A percentile compares a stretch with the other conserved stretches of the same genome.
phyloP scores from a whole-genome alignment of 2,329 filamentous ascomycete genomes.

The Botrytis galanthina region DNA sequence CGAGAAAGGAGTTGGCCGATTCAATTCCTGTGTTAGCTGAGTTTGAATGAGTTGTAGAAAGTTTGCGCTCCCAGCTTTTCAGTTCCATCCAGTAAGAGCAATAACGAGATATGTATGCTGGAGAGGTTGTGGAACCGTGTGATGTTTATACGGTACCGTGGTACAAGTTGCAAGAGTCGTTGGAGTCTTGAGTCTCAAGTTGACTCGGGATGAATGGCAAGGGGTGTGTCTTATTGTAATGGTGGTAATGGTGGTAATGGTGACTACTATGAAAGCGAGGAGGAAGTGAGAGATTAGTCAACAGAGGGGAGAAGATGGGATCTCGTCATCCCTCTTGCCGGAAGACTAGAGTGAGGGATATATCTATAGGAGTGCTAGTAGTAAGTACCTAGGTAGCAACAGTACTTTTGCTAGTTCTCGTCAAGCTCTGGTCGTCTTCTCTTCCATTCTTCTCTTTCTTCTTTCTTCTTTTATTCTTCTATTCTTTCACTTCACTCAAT shows the following conservation, averaged over 20 bases:
- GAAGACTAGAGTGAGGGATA: not conserved
- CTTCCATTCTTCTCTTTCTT: not conserved
- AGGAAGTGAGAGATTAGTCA: not conserved
- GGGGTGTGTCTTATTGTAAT: too few species aligned
- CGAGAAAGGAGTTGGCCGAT: not conserved
- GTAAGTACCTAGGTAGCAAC: not conserved
- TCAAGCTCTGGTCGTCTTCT: not conserved
- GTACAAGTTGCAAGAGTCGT: not conserved
- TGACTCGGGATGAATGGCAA: constrained; percentile 6
- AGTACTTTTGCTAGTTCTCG: not conserved
- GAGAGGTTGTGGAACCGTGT: not conserved
- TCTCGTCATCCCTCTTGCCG: not conserved
- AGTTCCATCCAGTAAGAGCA: not conserved
- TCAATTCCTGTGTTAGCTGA: not conserved
- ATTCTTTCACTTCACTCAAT: not conserved
- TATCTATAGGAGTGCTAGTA: not conserved
- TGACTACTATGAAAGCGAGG: constrained; percentile 5
- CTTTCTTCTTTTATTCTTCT: not conserved
- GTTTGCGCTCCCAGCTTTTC: not conserved
- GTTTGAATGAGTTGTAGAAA: too few species aligned
- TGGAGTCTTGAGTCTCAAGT: not conserved
- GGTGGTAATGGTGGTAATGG: too few species aligned
- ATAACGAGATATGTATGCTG: not conserved
- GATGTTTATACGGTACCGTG: not conserved
- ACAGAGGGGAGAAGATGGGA: not conserved